A percentile compares a stretch with the other conserved stretches of the same genome.
Evolutionary conservation across 2,329 filamentous ascomycete species (phyloP).

Genomic region (Rhinocladiella similis): DNA sequence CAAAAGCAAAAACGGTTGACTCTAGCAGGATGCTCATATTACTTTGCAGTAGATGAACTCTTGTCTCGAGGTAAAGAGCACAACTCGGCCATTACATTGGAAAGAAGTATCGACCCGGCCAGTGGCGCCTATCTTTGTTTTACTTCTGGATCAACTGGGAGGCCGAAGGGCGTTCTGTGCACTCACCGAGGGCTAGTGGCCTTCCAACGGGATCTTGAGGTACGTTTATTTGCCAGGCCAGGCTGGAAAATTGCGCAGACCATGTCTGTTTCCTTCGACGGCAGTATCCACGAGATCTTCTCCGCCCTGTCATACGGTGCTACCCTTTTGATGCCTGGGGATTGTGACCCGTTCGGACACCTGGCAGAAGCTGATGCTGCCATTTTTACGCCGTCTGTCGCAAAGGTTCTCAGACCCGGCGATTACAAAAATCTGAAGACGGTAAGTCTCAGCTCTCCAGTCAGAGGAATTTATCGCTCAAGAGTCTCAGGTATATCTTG

Average conservation of each 20-base stretch:
- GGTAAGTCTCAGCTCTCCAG: background rate
- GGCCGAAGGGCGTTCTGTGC: constrained; percentile 44
- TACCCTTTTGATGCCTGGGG: constrained; percentile 37
- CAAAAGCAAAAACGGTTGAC: constrained; percentile 15
- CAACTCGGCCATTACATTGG: too few relatives aligned
- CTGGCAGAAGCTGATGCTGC: constrained; percentile 34
- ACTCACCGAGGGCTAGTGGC: constrained; percentile 38
- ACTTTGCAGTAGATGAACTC: constrained; percentile 25
- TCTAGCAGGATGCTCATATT: constrained; percentile 10
- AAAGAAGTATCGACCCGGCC: constrained; percentile 3
- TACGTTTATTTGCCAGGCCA: constrained; percentile 36
- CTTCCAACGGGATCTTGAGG: constrained; percentile 36
- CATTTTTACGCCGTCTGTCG: constrained; percentile 44
- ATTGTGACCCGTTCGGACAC: constrained; percentile 33
- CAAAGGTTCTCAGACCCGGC: constrained; percentile 33
- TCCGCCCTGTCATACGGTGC: constrained; percentile 42
- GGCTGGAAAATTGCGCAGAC: constrained; percentile 41
- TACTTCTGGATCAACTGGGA: constrained; percentile 48
- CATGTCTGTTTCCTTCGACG: constrained; percentile 48
- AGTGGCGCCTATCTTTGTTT: constrained; percentile 43
- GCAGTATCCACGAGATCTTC: constrained; percentile 46
- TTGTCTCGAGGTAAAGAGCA: too few relatives aligned
- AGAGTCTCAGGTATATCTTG: constrained; percentile 35
- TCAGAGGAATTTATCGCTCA: background rate
- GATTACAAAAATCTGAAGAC: constrained; percentile 36